Evolutionary conservation across 192 early-diverging fungal species (phyloP), one percentile per base, ranked within the genome.

Genomic region (Backusella sp.): DNA sequence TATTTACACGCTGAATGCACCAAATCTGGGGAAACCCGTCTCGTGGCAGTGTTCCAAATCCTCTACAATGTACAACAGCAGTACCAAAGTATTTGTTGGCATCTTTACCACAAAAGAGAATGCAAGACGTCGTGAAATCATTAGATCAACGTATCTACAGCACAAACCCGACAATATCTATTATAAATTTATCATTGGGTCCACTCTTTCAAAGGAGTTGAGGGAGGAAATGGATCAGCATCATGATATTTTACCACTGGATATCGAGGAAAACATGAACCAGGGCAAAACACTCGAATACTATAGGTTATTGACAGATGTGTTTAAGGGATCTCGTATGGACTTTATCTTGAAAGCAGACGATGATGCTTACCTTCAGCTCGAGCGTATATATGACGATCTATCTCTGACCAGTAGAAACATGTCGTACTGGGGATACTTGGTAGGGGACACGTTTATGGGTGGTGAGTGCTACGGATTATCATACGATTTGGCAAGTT

Each of bases 221-320:
- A 42, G 23, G 3, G 44, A 74, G 6, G 82, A 83, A 39, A 73
- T 77, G 30, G 59, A 72, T 1, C 26, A 68, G 2, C 79, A 80
- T 74, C 65, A 70, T 39, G 82, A 83, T 72, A 36, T 83, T 1
- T 30, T 83, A 66, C 59, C 77, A 36, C 21, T 83, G 35, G 72
- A 80, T 72, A 83, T 77, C 6, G 17, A 69, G 35, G 82, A 83
- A 44, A 83, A 83, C n/a, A 76, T 83, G 75, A 83, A 83, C 32
- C 36, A 83, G 30, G 78, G 78, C 17, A 83, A 83, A 41, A 73
- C 74, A 14, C 77, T 73, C 56, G 79, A 77, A 67, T 83, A 80
- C 68, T 80, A 68, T 56, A 72, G 52, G 28, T 72, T 68, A 23
- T 66, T 76, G 26, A 46, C 70, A 19, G 30, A 66, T 5, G 52